Evolutionary conservation across 257 asterid species (phyloP), one percentile per base, ranked within the genome.

Genomic region (Oldenlandia corymbosa): DNA sequence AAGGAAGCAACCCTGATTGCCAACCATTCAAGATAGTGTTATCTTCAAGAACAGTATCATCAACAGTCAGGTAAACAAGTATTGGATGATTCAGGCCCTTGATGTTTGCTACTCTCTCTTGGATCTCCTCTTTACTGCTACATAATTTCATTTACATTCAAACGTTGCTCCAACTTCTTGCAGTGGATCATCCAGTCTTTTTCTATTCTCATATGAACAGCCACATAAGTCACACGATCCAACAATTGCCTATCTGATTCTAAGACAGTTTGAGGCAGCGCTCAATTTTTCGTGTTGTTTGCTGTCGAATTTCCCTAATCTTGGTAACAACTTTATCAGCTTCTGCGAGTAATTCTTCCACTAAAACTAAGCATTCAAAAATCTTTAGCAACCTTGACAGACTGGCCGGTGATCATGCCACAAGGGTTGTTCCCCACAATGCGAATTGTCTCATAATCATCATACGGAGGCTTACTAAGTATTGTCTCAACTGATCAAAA

Each of bases 181-280:
- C 98, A 92, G 62, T 92, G 98, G 66, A 92, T 88, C 91, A 82
- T 87, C 98, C 98, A 92, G 59, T 92, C 98, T 59, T 79, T 92
- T 66, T 88, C 98, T 17, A 92, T 87, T 76, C 98, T 92, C 98
- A 86, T 88, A 78, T 92, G 98, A 50, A 92, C 95, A 16, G 97
- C 93, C 14, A 87, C 71, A 58, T 80, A 92, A 2, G 90, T 90
- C 64, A 66, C 72, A 5, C 49, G 69, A 51, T 67, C 62, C 16
- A 58, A 42, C 18, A 21, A 26, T 2, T 50, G 39, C 39, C 39
- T 34, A 4, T 9, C 39, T 34, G 41, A 14, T 32, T 54, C 52
- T 18, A 42, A 5, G 20, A 26, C 73, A 45, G 31, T 68, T 37
- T 66, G 71, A 45, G 68, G 54, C 6, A 28, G 50, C n/a, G n/a